phyloP scores from a whole-genome alignment of 352 stramenopile genomes.

The Pythium angustatum region DNA sequence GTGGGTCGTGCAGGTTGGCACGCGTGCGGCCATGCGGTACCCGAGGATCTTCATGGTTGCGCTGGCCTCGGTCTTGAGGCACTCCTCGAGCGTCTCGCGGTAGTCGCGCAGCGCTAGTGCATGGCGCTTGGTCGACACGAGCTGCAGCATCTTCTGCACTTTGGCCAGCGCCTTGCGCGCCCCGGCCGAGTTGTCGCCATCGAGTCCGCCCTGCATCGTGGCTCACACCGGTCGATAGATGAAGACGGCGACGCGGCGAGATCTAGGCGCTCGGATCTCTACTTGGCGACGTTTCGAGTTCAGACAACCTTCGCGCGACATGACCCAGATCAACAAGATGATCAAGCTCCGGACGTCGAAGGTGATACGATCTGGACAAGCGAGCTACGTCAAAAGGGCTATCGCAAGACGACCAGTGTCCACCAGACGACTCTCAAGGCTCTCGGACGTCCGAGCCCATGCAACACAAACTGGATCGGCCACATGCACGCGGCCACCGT shows the following conservation, averaged over 20 bases:
- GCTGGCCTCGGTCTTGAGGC: constrained; percentile 62
- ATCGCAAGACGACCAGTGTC: too few relatives aligned
- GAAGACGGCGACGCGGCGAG: too few relatives aligned
- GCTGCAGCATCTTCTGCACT: constrained; percentile 60
- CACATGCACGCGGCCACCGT: too few relatives aligned
- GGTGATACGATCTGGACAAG: too few relatives aligned
- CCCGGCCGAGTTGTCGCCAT: constrained; percentile 44
- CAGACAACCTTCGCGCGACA: constrained; percentile 15
- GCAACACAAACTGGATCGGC: too few relatives aligned
- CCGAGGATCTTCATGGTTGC: constrained; percentile 63
- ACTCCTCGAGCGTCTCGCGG: constrained; percentile 67
- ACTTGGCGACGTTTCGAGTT: constrained; percentile 5
- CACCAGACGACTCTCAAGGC: too few relatives aligned
- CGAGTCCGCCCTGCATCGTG: constrained; percentile 48
- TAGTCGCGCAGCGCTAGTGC: constrained; percentile 64
- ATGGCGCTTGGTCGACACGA: constrained; percentile 51
- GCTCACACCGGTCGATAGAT: not conserved
- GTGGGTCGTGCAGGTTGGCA: constrained; percentile 55
- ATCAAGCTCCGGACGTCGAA: too few relatives aligned
- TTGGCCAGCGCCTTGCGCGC: constrained; percentile 57
- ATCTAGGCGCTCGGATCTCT: not conserved
- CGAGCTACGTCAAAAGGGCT: too few relatives aligned
- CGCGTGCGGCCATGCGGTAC: constrained; percentile 61
- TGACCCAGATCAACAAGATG: not conserved
- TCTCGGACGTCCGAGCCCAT: too few relatives aligned